Base-by-base conservation (phyloP, 768 basidiomycete species). In the Holtermanniella nyarrowii region DNA sequence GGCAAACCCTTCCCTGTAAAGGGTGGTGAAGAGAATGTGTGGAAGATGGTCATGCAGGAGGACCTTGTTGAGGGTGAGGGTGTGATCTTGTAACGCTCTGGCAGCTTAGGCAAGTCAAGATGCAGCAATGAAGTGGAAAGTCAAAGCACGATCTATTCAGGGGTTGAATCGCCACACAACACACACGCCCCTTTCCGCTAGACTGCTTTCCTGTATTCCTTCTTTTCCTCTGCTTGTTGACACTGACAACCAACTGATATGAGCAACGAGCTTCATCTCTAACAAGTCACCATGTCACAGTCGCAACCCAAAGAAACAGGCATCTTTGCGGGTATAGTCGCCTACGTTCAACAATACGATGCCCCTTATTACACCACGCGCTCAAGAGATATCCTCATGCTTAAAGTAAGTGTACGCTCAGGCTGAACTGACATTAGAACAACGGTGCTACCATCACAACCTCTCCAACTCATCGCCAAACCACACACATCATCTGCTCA, bases 41-140 rank as follows among this genome's bases (percentile, higher is more conserved):
- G 69, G 69, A 57, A 61, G 47, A 64, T 71, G 66, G 57, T 71
- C 31, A 71, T 71, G 68, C 63, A 65, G 0, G 48, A 62, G 12
- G 68, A 69, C 50, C 48, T 60, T 50, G 37, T 58, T 5, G 52
- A 64, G 23, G 67, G 63, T 0, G 67, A 71, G 42, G 69, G 61
- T 18, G 25, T 26, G 12, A 47, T 55, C 42, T 45, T 55, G 18
- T 40, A 37, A 46, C 40, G 24, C 31, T 37, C n/a, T n/a, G n/a
- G n/a, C n/a, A n/a, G n/a, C n/a, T n/a, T n/a, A n/a, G n/a, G n/a
- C n/a, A n/a, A n/a, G n/a, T n/a, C n/a, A n/a, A n/a, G n/a, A n/a
- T n/a, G n/a, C n/a, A n/a, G n/a, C n/a, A n/a, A n/a, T n/a, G n/a
- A n/a, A n/a, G n/a, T n/a, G n/a, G n/a, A n/a, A n/a, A n/a, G n/a